Evolutionary conservation across 495 filamentous ascomycete species (phyloP).

Genomic region (Penicillium egyptiacum): DNA sequence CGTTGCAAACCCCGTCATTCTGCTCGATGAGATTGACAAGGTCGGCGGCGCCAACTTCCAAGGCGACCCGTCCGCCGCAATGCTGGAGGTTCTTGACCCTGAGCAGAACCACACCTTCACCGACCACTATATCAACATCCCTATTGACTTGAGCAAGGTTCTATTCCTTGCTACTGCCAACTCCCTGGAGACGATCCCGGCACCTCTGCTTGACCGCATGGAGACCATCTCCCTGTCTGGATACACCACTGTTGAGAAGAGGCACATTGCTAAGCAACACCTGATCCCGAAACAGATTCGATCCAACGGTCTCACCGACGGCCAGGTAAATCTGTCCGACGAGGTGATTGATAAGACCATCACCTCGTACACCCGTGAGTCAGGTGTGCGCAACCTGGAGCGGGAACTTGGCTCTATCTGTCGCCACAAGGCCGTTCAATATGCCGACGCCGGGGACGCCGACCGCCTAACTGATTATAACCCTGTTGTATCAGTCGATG

Average conservation of each 20-base stretch:
- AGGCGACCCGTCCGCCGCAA: conserved; percentile 96
- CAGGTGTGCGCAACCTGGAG: conserved; percentile 96
- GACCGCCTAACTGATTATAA: conserved; percentile 69
- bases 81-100: conserved; percentile 97
- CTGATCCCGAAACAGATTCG: conserved; percentile 91
- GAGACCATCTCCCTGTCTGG: conserved; percentile 89
- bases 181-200: conserved; percentile 89
- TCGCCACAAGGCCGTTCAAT: conserved; percentile 93
- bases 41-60: conserved; percentile 89
- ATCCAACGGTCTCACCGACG: conserved; percentile 71
- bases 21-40: conserved; percentile 99
- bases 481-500: conserved; percentile 67
- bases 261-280: conserved; percentile 90
- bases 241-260: conserved; percentile 98
- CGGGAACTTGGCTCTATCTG: conserved; percentile 93
- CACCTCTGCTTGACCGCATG: conserved; percentile 95
- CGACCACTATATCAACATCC: conserved; percentile 96
- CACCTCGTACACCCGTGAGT: conserved; percentile 92
- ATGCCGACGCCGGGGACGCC: conserved; percentile 82
- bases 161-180: conserved; percentile 99
- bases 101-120: conserved; percentile 95
- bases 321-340: conserved; percentile 71
- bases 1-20: conserved; percentile 91
- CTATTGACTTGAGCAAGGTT: conserved; percentile 93
- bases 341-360: conserved; percentile 93